phyloP scores from a whole-genome alignment of 352 stramenopile species.

The Phytophthora fragariae region DNA sequence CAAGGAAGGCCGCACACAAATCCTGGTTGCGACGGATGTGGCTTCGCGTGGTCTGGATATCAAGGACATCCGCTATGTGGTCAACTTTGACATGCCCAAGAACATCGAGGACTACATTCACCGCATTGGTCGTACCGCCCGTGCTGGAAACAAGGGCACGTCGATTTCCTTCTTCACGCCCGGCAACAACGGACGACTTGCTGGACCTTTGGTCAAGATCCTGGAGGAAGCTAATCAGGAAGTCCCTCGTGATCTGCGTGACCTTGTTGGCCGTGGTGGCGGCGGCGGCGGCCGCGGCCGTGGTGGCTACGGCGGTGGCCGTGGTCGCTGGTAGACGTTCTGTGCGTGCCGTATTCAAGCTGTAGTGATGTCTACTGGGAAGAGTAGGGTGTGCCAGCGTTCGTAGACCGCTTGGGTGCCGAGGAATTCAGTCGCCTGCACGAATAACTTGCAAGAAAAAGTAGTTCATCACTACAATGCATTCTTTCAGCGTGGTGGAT shows the following conservation, averaged over 20 bases:
- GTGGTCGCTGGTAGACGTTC: constrained; percentile 62
- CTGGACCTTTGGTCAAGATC: constrained; percentile 89
- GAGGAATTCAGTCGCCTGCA: constrained; percentile 15
- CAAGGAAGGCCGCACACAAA: constrained; percentile 94
- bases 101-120: constrained; percentile 99
- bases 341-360: constrained; percentile 16
- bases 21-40: constrained; percentile 99
- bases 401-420: constrained; percentile 8
- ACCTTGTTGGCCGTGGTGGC: constrained; percentile 70
- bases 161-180: constrained; percentile 95
- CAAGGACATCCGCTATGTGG: constrained; percentile 99
- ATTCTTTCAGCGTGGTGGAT: too few species aligned
- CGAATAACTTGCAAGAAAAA: constrained; percentile 35
- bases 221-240: constrained; percentile 89
- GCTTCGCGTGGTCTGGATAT: constrained; percentile 99
- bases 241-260: constrained; percentile 86
- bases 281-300: constrained; percentile 68
- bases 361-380: constrained; percentile 7
- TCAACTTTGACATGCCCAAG: constrained; percentile 99
- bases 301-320: constrained; percentile 57
- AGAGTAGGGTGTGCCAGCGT: constrained; percentile 1
- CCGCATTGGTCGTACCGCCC: constrained; percentile 98
- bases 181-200: constrained; percentile 84
- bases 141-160: constrained; percentile 95
- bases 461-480: constrained; percentile 1